Conservation (phyloP, 306 rosid species). For the Pyrus communis region DNA sequence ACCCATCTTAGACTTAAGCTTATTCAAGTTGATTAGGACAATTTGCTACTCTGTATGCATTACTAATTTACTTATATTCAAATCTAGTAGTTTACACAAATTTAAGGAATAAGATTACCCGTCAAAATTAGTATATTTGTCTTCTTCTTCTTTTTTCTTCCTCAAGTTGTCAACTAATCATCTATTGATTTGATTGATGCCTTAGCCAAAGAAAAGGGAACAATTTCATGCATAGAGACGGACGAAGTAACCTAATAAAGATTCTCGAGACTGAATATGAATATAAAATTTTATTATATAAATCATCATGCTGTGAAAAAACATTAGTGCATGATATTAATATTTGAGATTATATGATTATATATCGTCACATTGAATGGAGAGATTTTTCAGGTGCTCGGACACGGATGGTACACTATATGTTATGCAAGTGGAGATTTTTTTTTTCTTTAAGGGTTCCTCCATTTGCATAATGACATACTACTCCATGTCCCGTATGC, state of each 20-base stretch:
- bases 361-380: no score
- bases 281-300: not conserved
- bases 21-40: not conserved
- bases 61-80: no score
- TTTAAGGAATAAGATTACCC: not conserved
- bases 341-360: no score
- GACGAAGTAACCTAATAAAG: not conserved
- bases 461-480: no score
- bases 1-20: not conserved
- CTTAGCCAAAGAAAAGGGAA: not conserved
- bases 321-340: not conserved
- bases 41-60: not conserved
- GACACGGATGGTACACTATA: no score
- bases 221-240: not conserved
- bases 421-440: no score
- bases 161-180: not conserved
- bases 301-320: not conserved
- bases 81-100: no score
- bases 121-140: not conserved
- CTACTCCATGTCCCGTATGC: no score
- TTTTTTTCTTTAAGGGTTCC: no score
- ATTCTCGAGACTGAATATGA: not conserved
- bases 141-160: not conserved
- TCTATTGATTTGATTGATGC: not conserved
- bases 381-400: no score